Conservation (phyloP, 1,284 basidiomycete species). For the Pseudomicrostroma phylloplanum region DNA sequence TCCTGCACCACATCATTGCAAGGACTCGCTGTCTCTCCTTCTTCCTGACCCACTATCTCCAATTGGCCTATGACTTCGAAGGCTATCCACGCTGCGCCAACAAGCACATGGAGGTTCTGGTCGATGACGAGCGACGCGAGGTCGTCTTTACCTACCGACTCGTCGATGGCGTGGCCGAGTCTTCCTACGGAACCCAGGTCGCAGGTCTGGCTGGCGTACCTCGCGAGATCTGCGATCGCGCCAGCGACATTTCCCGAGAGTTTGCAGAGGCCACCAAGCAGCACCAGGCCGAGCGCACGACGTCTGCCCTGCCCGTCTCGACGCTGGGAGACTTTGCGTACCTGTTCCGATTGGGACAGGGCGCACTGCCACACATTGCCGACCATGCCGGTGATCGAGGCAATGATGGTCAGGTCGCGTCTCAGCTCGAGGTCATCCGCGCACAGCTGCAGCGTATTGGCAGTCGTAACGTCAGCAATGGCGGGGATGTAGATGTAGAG, state of each 20-base stretch:
- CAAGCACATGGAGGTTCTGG: conserved; percentile 50
- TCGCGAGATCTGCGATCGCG: conserved; percentile 40
- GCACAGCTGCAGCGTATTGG: conserved; percentile 23
- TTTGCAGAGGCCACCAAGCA: conserved; percentile 36
- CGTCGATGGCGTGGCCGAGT: conserved; percentile 63
- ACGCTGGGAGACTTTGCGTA: conserved; percentile 44
- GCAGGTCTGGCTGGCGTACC: conserved; percentile 47
- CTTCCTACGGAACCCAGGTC: conserved; percentile 65
- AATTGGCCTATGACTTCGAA: conserved; percentile 41
- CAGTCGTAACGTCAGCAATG: background rate
- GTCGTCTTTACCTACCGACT: conserved; percentile 49
- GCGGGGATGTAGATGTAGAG: conserved; percentile 1
- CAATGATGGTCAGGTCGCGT: conserved; percentile 17
- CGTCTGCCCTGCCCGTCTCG: conserved; percentile 33
- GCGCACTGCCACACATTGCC: background rate
- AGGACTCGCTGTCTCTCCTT: conserved; percentile 47
- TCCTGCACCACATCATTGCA: conserved; percentile 45
- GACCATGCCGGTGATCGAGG: background rate
- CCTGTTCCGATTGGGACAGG: conserved; percentile 23
- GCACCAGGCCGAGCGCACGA: conserved; percentile 34
- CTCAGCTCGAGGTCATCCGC: conserved; percentile 34
- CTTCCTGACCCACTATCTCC: conserved; percentile 49
- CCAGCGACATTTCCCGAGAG: conserved; percentile 36
- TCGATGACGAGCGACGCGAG: conserved; percentile 42
- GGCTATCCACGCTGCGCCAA: conserved; percentile 44